A percentile compares a stretch with the other conserved stretches of the same genome.
Conservation (phyloP, 495 filamentous ascomycete genomes). For the Annulohypoxylon bovei region DNA sequence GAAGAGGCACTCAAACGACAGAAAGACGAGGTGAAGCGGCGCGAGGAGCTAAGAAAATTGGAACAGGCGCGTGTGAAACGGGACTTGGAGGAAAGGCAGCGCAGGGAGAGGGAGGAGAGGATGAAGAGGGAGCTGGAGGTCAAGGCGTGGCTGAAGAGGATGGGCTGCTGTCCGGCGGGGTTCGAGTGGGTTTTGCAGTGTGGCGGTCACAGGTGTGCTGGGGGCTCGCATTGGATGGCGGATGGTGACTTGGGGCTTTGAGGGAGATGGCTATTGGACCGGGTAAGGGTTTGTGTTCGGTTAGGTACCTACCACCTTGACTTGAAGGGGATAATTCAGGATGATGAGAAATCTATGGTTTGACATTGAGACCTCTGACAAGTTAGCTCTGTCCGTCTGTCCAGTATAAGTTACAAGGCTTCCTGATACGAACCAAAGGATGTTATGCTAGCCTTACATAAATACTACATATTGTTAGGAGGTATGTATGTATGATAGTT, state of each 20-base stretch:
- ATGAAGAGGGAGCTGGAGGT: slow-evolving; percentile 52
- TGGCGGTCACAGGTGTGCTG: slow-evolving; percentile 64
- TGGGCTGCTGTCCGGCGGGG: slow-evolving; percentile 63
- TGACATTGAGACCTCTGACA: too few relatives aligned
- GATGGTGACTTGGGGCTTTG: slow-evolving; percentile 40
- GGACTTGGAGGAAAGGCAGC: slow-evolving; percentile 24
- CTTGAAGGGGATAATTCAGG: too few relatives aligned
- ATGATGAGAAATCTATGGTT: too few relatives aligned
- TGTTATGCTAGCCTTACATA: too few relatives aligned
- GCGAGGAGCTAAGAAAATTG: slow-evolving; percentile 25
- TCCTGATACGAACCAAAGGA: too few relatives aligned
- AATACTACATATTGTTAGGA: too few relatives aligned
- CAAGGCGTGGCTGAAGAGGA: slow-evolving; percentile 56
- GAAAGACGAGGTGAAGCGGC: slow-evolving; percentile 32
- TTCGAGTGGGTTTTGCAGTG: slow-evolving; percentile 65
- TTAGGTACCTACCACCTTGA: too few relatives aligned
- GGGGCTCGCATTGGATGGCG: slow-evolving; percentile 60
- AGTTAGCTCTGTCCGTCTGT: too few relatives aligned
- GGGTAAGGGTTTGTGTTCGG: too few relatives aligned
- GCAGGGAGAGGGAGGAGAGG: slow-evolving; percentile 44
- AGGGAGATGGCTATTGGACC: too few relatives aligned
- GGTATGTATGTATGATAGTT: too few relatives aligned
- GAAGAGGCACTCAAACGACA: slow-evolving; percentile 42
- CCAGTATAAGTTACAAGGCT: too few relatives aligned
- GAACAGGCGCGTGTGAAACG: slow-evolving; percentile 10